Evolutionary conservation across 129 eudicot genomes (phyloP).

Genomic region (Sambucus nigra): DNA sequence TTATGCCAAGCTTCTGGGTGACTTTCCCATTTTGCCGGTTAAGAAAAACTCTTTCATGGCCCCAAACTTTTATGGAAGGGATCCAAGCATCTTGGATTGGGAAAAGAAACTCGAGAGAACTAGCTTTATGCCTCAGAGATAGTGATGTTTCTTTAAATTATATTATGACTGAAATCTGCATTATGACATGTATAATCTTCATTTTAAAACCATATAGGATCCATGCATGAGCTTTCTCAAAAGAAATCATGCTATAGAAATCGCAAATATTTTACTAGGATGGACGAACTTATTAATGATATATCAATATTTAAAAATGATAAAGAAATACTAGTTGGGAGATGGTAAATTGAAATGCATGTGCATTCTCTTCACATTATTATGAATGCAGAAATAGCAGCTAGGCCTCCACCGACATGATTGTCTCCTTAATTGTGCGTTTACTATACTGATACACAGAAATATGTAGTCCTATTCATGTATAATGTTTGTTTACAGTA

Average conservation of each 20-base stretch:
- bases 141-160: slow-evolving; percentile 19
- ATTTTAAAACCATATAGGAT: slow-evolving; percentile 1
- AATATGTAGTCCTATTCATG: no score
- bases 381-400: neutral
- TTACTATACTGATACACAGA: no score
- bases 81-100: neutral
- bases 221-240: slow-evolving; percentile 17
- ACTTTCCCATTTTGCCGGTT: slow-evolving; percentile 15
- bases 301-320: neutral
- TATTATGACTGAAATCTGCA: slow-evolving; percentile 4
- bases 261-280: neutral
- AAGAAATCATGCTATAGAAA: neutral
- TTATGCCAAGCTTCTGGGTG: slow-evolving; percentile 3
- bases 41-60: slow-evolving; percentile 7
- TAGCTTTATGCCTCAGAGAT: slow-evolving; percentile 15
- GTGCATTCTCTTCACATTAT: neutral
- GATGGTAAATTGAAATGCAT: no score
- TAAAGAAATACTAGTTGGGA: neutral
- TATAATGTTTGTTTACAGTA: no score
- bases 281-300: neutral
- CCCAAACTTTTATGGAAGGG: slow-evolving; percentile 5
- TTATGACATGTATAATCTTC: slow-evolving; percentile 9
- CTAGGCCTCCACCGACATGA: no score
- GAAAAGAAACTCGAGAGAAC: neutral
- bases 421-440: no score